Percentiles rank a stretch among this genome's conserved stretches.
phyloP scores from a whole-genome alignment of 1,284 basidiomycete genomes.

The Tylopilus sp. region DNA sequence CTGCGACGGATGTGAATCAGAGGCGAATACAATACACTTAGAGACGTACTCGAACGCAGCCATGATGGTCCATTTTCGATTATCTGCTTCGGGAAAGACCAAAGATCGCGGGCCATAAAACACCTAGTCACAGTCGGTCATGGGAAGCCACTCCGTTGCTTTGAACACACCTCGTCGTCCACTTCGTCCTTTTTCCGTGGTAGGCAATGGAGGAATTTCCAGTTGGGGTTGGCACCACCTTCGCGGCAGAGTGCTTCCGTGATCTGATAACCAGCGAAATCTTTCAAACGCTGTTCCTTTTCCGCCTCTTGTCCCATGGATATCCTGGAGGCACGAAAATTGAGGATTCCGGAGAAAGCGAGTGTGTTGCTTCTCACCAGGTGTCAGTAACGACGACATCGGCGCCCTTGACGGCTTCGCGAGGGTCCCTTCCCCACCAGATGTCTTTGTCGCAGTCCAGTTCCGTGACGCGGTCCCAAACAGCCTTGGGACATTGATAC shows the following conservation, averaged over 20 bases:
- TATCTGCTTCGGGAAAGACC: slow-evolving; percentile 76
- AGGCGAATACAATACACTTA: not conserved
- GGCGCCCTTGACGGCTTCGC: slow-evolving; percentile 84
- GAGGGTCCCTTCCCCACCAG: slow-evolving; percentile 74
- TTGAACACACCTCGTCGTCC: slow-evolving; percentile 75
- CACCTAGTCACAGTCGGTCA: slow-evolving; percentile 41
- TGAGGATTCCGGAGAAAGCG: not conserved
- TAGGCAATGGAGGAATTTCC: slow-evolving; percentile 97
- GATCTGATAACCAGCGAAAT: slow-evolving; percentile 93
- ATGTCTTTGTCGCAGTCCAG: slow-evolving; percentile 71
- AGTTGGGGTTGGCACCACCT: slow-evolving; percentile 81
- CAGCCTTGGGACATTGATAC: slow-evolving; percentile 76
- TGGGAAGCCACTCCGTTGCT: not conserved
- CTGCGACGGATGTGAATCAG: slow-evolving; percentile 28
- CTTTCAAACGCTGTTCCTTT: slow-evolving; percentile 82
- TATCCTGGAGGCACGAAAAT: slow-evolving; percentile 56
- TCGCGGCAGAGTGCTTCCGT: slow-evolving; percentile 79
- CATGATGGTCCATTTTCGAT: slow-evolving; percentile 94
- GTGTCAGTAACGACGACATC: slow-evolving; percentile 96
- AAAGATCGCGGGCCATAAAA: slow-evolving; percentile 76
- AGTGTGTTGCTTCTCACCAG: slow-evolving; percentile 53
- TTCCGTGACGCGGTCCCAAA: slow-evolving; percentile 75
- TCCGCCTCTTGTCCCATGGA: slow-evolving; percentile 99
- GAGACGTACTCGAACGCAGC: slow-evolving; percentile 75
- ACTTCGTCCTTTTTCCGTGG: slow-evolving; percentile 93